phyloP scores from a whole-genome alignment of 108 stramenopile genomes.

The Schizochytrium sp. region DNA sequence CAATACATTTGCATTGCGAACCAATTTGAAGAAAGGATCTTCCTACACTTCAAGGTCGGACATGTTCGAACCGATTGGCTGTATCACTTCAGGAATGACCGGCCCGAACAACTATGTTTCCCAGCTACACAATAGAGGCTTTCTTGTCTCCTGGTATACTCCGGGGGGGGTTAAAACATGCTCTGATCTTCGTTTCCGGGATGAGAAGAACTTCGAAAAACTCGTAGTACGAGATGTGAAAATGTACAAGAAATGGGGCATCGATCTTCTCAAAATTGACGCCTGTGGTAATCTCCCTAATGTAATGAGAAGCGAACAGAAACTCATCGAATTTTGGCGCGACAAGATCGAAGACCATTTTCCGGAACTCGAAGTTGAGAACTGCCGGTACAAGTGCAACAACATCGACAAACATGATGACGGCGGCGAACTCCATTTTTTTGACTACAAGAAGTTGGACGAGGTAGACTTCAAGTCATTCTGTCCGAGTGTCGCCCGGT shows the following conservation, averaged over 20 bases:
- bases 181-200: not conserved
- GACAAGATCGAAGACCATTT: not conserved
- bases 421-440: no score
- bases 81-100: not conserved
- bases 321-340: not conserved
- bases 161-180: not conserved
- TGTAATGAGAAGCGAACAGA: not conserved
- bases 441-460: no score
- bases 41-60: not conserved
- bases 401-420: not conserved
- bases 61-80: not conserved
- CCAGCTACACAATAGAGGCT: not conserved
- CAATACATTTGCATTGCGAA: not conserved
- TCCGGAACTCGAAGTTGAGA: not conserved
- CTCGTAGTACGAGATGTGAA: not conserved
- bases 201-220: not conserved
- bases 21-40: not conserved
- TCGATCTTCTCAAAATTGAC: not conserved
- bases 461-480: no score
- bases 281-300: not conserved
- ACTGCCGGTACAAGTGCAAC: not conserved
- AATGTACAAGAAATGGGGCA: not conserved
- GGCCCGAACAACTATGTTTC: not conserved
- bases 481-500: no score
- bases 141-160: not conserved